Evolutionary conservation across 768 basidiomycete species (phyloP), one percentile per base, ranked within the genome.

Genomic region (Pleurotus eryngii): DNA sequence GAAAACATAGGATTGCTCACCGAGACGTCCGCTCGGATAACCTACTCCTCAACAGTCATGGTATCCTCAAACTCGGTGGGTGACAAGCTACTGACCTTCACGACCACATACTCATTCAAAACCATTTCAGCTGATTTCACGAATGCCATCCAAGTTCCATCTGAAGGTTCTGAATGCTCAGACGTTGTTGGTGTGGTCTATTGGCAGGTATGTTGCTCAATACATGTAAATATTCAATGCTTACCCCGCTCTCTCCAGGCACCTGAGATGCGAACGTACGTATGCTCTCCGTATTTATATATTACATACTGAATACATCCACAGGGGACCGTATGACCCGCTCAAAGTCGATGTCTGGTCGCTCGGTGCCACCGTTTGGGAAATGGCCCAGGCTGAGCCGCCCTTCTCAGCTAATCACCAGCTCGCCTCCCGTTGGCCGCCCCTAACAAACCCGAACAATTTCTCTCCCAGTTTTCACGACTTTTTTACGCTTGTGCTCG

Each of bases 21-120:
- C 82, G 92, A 27, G 92, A 94, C 69, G 77, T 94, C 47, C 84
- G 92, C 20, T 90, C 90, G 9, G 92, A 94, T 66, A 94, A 94
- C 67, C 61, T 93, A 54, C 73, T 94, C 40, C 72, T 94, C 55
- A 90, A 89, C 55, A 76, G 72, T 45, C 70, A 79, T 7, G 91
- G 91, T 1, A 68, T 89, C 6, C 75, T 93, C 59, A 93, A 93
- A 70, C 75, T 94, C 12, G 82, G 89, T 90, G 60, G 56, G 84
- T 77, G 24, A 9, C 39, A 22, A 1, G 30, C 30, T 35, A 35
- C 8, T 35, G 5, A 26, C 24, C 24, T 35, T 35, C 30, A 35
- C 11, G 30, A 35, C 11, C 30, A 35, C 11, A 35, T 35, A 11
- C 30, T 35, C 9, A 35, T 35, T 35, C 11, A 9, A 4, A 35